A percentile compares a stretch with the other conserved stretches of the same genome.
These are phyloP conservation scores for Neopestalotiopsis sp. DNA, from an alignment of 2,329 filamentous ascomycete genomes.

Conservation along the genomic window DNA sequence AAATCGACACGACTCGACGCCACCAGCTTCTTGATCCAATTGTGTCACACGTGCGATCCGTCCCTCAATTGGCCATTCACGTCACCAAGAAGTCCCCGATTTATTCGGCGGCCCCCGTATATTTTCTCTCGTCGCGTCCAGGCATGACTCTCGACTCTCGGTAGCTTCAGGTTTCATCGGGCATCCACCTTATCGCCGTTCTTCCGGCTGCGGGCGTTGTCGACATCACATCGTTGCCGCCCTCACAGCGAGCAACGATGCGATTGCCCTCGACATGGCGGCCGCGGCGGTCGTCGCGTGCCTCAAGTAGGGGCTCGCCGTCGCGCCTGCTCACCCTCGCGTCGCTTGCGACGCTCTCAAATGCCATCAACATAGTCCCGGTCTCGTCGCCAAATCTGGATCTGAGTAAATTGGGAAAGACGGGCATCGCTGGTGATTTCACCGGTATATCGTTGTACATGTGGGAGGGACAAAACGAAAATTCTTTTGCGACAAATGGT, in stretches of 20 bases:
- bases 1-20: constrained; percentile 7
- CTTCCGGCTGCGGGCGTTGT: constrained; percentile 31
- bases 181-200: constrained; percentile 15
- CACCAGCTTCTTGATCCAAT: constrained; percentile 9
- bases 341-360: constrained; percentile 48
- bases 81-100: background rate
- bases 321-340: constrained; percentile 46
- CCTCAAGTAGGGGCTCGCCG: constrained; percentile 26
- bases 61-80: constrained; percentile 18
- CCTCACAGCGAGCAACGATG: constrained; percentile 45
- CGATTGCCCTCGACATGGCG: constrained; percentile 46
- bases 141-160: constrained; percentile 16
- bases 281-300: constrained; percentile 48
- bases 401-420: constrained; percentile 76
- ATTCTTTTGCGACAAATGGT: constrained; percentile 72
- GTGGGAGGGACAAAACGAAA: constrained; percentile 79
- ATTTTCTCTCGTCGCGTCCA: background rate
- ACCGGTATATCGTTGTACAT: constrained; percentile 89
- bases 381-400: constrained; percentile 77
- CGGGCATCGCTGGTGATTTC: constrained; percentile 89
- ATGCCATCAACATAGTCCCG: constrained; percentile 63
- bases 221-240: constrained; percentile 27
- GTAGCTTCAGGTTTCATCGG: constrained; percentile 2
- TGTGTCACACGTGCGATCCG: constrained; percentile 3
- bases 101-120: background rate